Evolutionary conservation across 176 grass and related monocot genomes (phyloP).

Genomic region (Eragrostis curvula): DNA sequence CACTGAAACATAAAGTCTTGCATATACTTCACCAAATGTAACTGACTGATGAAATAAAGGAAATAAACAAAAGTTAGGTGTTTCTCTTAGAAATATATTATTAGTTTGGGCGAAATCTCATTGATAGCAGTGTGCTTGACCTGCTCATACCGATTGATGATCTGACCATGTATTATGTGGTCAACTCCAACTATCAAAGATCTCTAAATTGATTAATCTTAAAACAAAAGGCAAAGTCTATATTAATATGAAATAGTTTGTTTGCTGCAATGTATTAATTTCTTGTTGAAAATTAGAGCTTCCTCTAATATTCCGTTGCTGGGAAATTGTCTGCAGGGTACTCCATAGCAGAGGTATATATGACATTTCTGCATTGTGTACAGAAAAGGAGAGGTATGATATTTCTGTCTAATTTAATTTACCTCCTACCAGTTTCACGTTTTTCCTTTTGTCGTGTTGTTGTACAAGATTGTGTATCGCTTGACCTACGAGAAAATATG

Average conservation of each 20-base stretch:
- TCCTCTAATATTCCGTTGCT: constrained; percentile 11
- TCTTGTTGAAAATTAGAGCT: constrained; percentile 18
- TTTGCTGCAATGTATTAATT: constrained; percentile 14
- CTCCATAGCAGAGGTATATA: constrained; percentile 84
- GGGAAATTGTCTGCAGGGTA: constrained; percentile 55
- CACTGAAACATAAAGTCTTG: not conserved
- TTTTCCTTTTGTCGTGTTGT: not conserved
- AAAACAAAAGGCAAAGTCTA: not conserved
- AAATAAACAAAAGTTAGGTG: not conserved
- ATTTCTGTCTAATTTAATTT: constrained; percentile 3
- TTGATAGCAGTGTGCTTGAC: not conserved
- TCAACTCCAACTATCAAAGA: not conserved
- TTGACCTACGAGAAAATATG: not conserved
- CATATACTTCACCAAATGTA: not conserved
- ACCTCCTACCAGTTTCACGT: not conserved
- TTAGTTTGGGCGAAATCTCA: not conserved
- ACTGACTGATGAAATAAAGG: not conserved
- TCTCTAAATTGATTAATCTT: constrained; percentile 5
- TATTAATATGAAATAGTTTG: not conserved
- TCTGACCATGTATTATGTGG: constrained; percentile 1
- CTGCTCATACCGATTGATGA: not conserved
- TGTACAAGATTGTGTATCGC: not conserved
- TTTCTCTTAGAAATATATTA: not conserved
- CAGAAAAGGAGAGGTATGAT: constrained; percentile 77
- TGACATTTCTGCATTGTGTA: constrained; percentile 88